Percentiles rank a stretch among this genome's conserved stretches.
These are phyloP conservation scores for Populus euphratica DNA, from an alignment of 345 rosid genomes.

Conservation along the genomic window DNA sequence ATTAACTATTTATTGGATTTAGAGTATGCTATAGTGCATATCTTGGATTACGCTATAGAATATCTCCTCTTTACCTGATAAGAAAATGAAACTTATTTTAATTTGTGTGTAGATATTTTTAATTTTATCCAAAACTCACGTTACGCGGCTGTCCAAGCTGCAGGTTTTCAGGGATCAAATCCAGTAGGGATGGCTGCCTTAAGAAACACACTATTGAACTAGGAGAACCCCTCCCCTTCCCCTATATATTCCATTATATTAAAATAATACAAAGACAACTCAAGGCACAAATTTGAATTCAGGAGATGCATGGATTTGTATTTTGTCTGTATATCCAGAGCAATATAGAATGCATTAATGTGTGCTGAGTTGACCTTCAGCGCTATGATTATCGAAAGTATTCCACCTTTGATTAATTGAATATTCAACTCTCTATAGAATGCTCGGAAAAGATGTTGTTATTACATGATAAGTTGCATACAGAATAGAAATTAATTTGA, in stretches of 20 bases:
- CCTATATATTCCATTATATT: neutral
- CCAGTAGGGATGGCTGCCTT: conserved; percentile 17
- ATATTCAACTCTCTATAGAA: no score
- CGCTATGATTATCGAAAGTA: no score
- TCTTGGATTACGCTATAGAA: neutral
- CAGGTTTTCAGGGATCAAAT: conserved; percentile 4
- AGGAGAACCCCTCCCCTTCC: no score
- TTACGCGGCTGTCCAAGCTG: conserved; percentile 20
- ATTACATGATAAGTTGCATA: no score
- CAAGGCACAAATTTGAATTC: neutral
- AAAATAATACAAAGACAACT: neutral
- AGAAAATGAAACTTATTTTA: no score
- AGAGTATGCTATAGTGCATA: neutral
- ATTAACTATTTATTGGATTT: no score
- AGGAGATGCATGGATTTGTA: neutral
- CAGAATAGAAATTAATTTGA: no score
- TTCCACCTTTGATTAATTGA: no score
- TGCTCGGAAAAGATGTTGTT: no score
- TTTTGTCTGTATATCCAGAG: neutral
- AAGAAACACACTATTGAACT: conserved; percentile 14
- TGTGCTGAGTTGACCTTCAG: neutral
- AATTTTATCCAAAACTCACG: conserved; percentile 16
- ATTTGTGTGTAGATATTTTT: no score
- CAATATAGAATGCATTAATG: no score
- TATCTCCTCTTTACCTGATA: no score